Conservation (phyloP, 2,329 filamentous ascomycete genomes). For the Ophiostoma australiae region DNA sequence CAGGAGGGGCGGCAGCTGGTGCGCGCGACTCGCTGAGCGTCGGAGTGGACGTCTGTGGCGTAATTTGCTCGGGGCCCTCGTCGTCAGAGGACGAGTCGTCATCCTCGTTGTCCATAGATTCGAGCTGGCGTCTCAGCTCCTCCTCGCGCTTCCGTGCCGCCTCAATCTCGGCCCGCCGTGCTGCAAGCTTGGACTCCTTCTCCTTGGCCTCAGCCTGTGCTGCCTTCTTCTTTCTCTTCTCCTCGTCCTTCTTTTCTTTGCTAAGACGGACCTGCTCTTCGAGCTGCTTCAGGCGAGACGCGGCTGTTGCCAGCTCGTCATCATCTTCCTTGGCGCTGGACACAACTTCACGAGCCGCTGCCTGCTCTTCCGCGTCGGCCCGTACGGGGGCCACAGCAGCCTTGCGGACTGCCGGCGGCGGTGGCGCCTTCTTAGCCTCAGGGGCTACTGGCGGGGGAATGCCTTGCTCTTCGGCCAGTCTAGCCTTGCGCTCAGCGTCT, state of each 20-base stretch:
- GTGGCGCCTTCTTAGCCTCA: constrained; percentile 62
- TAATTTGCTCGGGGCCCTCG: constrained; percentile 65
- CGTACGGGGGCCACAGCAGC: constrained; percentile 30
- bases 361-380: constrained; percentile 52
- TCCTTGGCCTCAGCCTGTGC: constrained; percentile 81
- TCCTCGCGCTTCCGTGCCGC: constrained; percentile 84
- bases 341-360: constrained; percentile 65
- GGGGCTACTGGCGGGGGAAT: constrained; percentile 53
- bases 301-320: constrained; percentile 72
- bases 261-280: constrained; percentile 91
- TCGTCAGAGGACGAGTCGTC: constrained; percentile 65
- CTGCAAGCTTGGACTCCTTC: constrained; percentile 77
- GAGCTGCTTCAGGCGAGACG: constrained; percentile 77
- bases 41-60: constrained; percentile 49
- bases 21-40: constrained; percentile 45
- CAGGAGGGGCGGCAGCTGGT: constrained; percentile 36
- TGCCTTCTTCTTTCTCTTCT: constrained; percentile 87
- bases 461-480: constrained; percentile 72
- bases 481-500: constrained; percentile 78
- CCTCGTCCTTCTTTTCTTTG: constrained; percentile 93
- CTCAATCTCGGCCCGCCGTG: constrained; percentile 86
- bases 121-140: constrained; percentile 81
- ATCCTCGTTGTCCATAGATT: constrained; percentile 66
- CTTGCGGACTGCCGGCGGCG: constrained; percentile 44
- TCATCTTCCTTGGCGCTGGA: constrained; percentile 69